phyloP scores from a whole-genome alignment of 768 basidiomycete species.

The Cubamyces lactineus region DNA sequence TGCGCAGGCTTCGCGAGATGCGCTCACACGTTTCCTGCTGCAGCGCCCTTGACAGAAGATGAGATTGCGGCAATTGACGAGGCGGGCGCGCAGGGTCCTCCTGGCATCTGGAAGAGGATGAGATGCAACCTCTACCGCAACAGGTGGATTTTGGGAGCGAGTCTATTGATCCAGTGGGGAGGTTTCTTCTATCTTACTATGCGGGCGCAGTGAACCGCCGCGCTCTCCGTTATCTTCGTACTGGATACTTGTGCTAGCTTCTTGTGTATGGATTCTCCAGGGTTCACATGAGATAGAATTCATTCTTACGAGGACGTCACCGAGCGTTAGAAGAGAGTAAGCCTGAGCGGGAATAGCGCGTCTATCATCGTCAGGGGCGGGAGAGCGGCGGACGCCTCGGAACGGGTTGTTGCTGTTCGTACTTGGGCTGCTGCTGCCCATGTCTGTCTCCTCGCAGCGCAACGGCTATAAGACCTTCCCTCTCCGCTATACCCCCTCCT shows the following conservation, averaged over 20 bases:
- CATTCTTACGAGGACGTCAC: slow-evolving; percentile 4
- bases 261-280: background rate
- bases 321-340: background rate
- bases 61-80: slow-evolving; percentile 67
- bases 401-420: no score
- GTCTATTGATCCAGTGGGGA: slow-evolving; percentile 1
- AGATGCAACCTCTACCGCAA: slow-evolving; percentile 7
- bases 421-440: no score
- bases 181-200: slow-evolving; percentile 5
- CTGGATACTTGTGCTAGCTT: no score
- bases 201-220: background rate
- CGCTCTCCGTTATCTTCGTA: no score
- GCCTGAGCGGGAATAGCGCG: slow-evolving; percentile 7
- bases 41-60: slow-evolving; percentile 56
- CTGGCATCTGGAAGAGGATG: slow-evolving; percentile 23
- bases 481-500: background rate
- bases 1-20: background rate
- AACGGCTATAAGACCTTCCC: background rate
- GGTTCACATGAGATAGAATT: background rate
- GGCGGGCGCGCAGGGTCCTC: slow-evolving; percentile 58
- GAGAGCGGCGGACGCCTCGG: background rate
- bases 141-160: slow-evolving; percentile 4
- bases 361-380: background rate
- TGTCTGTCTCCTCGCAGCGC: no score
- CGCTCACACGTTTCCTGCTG: background rate